phyloP scores from a whole-genome alignment of 176 grass and related monocot genomes.

The Oryza punctata region DNA sequence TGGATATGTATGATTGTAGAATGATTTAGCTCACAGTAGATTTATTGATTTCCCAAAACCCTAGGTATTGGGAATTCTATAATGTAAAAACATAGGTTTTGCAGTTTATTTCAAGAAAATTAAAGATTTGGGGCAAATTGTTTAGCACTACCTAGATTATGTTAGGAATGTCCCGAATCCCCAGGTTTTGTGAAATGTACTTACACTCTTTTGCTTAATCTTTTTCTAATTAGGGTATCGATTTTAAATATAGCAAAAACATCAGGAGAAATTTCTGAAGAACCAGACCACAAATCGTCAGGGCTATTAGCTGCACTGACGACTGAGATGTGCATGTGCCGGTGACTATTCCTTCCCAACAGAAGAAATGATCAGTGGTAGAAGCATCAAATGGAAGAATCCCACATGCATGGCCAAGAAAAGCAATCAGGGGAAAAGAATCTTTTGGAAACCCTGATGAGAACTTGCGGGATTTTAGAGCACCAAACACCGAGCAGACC shows the following conservation, averaged over 20 bases:
- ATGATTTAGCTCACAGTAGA: not conserved
- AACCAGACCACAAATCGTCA: not conserved
- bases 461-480: constrained; percentile 39
- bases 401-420: constrained; percentile 51
- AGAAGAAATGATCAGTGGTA: constrained; percentile 54
- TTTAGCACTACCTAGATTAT: not conserved
- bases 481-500: constrained; percentile 13
- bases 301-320: constrained; percentile 4
- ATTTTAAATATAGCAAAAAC: not conserved
- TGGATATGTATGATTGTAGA: not conserved
- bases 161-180: not conserved
- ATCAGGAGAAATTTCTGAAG: not conserved
- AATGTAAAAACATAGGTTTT: not conserved
- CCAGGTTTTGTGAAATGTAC: not conserved
- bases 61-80: not conserved
- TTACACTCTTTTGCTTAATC: not conserved
- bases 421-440: constrained; percentile 33
- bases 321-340: constrained; percentile 17
- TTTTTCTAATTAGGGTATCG: not conserved
- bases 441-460: constrained; percentile 49
- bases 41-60: not conserved
- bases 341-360: constrained; percentile 52
- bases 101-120: not conserved
- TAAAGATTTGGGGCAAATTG: not conserved
- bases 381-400: constrained; percentile 43